phyloP scores from a whole-genome alignment of 306 rosid genomes.

The Boehmeria nivea region DNA sequence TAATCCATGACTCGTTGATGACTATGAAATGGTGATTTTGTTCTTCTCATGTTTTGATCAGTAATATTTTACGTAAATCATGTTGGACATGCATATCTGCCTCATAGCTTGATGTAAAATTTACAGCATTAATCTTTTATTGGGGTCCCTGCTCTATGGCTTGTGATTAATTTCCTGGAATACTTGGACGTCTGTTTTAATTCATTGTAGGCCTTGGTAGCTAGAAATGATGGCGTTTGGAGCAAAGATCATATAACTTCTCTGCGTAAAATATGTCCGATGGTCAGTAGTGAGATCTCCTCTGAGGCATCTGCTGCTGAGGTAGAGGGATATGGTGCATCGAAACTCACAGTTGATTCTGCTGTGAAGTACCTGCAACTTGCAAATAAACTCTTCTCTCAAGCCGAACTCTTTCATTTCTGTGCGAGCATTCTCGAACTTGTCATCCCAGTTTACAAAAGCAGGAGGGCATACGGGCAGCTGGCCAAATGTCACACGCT shows the following conservation, averaged over 20 bases:
- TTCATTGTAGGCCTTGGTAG: slow-evolving; percentile 79
- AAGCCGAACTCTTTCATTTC: slow-evolving; percentile 96
- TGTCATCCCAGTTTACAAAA: slow-evolving; percentile 89
- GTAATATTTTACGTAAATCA: neutral
- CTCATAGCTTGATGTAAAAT: neutral
- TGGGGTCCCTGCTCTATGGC: neutral
- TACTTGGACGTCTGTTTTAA: no score
- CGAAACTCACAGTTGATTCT: slow-evolving; percentile 88
- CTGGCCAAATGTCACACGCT: slow-evolving; percentile 86
- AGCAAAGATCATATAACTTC: slow-evolving; percentile 89
- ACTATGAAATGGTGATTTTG: neutral
- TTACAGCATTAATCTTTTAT: neutral
- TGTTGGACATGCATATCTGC: neutral
- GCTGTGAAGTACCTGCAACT: slow-evolving; percentile 97
- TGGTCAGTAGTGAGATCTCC: slow-evolving; percentile 90
- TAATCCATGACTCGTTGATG: no score
- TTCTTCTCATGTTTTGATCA: neutral
- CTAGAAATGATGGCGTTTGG: slow-evolving; percentile 99
- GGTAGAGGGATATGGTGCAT: slow-evolving; percentile 98
- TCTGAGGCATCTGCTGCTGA: slow-evolving; percentile 99
- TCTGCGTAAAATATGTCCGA: slow-evolving; percentile 90
- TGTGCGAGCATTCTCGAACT: slow-evolving; percentile 97
- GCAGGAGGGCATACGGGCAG: slow-evolving; percentile 89
- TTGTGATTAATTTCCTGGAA: neutral
- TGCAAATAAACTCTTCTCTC: slow-evolving; percentile 93